phyloP scores from a whole-genome alignment of 208 protist genomes.

The Wallacemonas sp. region DNA sequence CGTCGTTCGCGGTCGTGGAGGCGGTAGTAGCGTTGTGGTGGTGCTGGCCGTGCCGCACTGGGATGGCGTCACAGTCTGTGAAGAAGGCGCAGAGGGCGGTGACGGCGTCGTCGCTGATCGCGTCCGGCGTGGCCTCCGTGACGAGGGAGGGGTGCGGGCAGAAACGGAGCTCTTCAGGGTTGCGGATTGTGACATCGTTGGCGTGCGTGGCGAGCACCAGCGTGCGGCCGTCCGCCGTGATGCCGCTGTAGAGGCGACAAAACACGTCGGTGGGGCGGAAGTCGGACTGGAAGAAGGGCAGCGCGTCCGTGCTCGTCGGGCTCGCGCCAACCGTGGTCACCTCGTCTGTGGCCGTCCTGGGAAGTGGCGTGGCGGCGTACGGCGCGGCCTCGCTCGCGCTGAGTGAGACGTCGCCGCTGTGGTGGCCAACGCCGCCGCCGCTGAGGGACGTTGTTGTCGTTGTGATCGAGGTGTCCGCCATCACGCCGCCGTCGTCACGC shows the following conservation, averaged over 20 bases:
- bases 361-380: too few relatives aligned
- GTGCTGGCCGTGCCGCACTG: neutral
- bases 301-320: conserved; percentile 15
- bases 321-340: neutral
- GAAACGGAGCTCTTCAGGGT: conserved; percentile 59
- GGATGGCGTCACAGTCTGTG: neutral
- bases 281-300: conserved; percentile 44
- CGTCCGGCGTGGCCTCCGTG: neutral
- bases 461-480: neutral
- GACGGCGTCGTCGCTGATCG: neutral
- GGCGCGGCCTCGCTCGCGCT: too few relatives aligned
- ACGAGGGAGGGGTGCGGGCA: conserved; percentile 23
- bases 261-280: conserved; percentile 66
- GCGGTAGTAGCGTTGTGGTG: neutral
- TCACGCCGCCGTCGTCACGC: conserved; percentile 12
- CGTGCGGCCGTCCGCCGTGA: conserved; percentile 58
- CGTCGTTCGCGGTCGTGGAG: neutral
- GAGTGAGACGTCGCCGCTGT: too few relatives aligned
- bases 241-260: conserved; percentile 54
- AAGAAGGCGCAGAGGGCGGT: neutral
- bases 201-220: conserved; percentile 65
- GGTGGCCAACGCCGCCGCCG: too few relatives aligned
- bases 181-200: conserved; percentile 48
- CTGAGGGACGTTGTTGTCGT: too few relatives aligned
- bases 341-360: too few relatives aligned